Base-by-base conservation (phyloP, 2,329 filamentous ascomycete species). In the Bipolaris cookei region DNA sequence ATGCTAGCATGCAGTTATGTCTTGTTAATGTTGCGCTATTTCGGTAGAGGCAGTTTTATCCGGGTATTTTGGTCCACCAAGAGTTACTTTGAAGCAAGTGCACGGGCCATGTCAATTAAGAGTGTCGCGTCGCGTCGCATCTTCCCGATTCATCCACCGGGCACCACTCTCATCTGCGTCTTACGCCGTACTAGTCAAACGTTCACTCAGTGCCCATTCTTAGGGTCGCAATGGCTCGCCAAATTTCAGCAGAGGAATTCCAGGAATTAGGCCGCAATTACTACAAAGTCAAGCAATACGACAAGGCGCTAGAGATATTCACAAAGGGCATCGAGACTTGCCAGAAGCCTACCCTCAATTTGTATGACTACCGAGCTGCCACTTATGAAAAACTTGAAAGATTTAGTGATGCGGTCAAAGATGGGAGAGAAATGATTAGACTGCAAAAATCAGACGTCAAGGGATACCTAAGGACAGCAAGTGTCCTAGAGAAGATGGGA, bases 371-470 rank as follows among this genome's bases (percentile, higher is more conserved):
- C 57, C 82, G 85, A 46, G 81, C 84, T 35, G 84, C 84, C 11
- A 81, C 81, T 34, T 80, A 83, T 56, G 81, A 81, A 46, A 86
- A 84, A 66, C 73, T 86, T 8, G 76, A 76, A 14, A 72, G 84
- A 56, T 76, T 81, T 57, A 76, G 81, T 21, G 72, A 76, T 11
- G 85, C 85, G 0, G 76, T 87, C 8, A 77, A 79, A 53, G 84
- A 88, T 77, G 82, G 82, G n/a, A 82, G 81, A 59, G 76, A 77
- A 18, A 85, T 86, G 77, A 85, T 88, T 53, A 80, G 80, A 53
- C 62, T 77, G 14, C 73, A 81, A 44, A 80, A 79, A 52, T 75
- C 77, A 20, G 81, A 86, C 70, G 78, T 82, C n/a, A 80, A 80
- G 56, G 85, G 85, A 7, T 87, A 88, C 67, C 68, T 87, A 25